Evolutionary conservation across 75 land plant genomes (phyloP), one percentile per base, ranked within the genome.

Genomic region (Picea sitchensis): DNA sequence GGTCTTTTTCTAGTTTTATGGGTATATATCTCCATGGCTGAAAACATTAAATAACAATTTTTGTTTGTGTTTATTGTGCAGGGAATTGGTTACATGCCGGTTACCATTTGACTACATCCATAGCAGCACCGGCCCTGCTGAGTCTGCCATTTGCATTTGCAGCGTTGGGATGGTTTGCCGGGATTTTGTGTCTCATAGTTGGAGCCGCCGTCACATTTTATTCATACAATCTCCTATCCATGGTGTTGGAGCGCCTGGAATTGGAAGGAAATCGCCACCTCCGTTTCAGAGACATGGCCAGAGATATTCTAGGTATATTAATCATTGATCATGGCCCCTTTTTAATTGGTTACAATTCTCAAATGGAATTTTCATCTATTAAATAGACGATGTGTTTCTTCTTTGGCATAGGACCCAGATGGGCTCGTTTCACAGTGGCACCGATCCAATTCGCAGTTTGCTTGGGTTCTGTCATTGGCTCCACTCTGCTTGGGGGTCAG

Each of bases 61-160:
- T 15, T 14, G n/a, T 14, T 4, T 58, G 18, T 21, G 18, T 60
- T n/a, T 36, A 3, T 5, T 8, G 18, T 64, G 84, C 41, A 92
- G 96, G 96, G 1, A 90, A 92, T 73, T 94, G 97, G 97, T 4
- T 84, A 32, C 97, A 94, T 78, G 88, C 91, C 71, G 97, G 92
- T 0, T 94, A 89, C 71, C 97, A 94, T 82, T 80, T 94, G 74
- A 89, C 97, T 20, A 89, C 93, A 17, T 89, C 97, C 14, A 94
- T 91, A 12, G 97, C 89, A 2, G 95, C 89, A 1, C 95, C 95
- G 47, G 79, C 95, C 38, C 81, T 94, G 73, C 79, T 94, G 58
- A 92, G 90, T 62, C 89, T 94, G 30, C 96, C 96, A 1, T 92
- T 64, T 59, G 94, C 96, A 2, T 86, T 94, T 36, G 84, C 89